A percentile compares a stretch with the other conserved stretches of the same genome.
phyloP scores from a whole-genome alignment of 306 rosid species.

The Lagenaria siceraria region DNA sequence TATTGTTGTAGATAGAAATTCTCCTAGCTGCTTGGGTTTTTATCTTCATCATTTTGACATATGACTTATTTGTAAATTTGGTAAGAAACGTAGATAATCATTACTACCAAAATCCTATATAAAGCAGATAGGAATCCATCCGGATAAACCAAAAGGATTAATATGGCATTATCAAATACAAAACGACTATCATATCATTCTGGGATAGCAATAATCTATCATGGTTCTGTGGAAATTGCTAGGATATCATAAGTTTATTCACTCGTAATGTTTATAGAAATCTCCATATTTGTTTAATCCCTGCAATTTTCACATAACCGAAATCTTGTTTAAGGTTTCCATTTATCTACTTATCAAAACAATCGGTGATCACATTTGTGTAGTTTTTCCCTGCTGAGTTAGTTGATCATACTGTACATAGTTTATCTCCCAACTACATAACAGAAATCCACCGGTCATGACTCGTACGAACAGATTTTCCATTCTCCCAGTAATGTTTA shows the following conservation, averaged over 20 bases:
- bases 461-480: background rate
- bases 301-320: background rate
- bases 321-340: background rate
- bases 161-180: background rate
- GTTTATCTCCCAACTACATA: background rate
- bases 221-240: background rate
- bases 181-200: background rate
- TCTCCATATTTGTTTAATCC: background rate
- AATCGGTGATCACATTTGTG: background rate
- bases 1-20: background rate
- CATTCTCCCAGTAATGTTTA: background rate
- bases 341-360: background rate
- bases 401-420: background rate
- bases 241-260: background rate
- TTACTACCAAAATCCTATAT: background rate
- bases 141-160: background rate
- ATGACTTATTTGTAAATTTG: background rate
- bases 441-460: background rate
- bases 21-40: background rate
- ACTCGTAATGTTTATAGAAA: background rate
- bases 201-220: background rate
- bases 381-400: background rate
- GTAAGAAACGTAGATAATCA: background rate
- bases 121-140: background rate
- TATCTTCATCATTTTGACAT: background rate